Evolutionary conservation across 2,329 filamentous ascomycete genomes (phyloP).

Genomic region (Fusarium circinatum): DNA sequence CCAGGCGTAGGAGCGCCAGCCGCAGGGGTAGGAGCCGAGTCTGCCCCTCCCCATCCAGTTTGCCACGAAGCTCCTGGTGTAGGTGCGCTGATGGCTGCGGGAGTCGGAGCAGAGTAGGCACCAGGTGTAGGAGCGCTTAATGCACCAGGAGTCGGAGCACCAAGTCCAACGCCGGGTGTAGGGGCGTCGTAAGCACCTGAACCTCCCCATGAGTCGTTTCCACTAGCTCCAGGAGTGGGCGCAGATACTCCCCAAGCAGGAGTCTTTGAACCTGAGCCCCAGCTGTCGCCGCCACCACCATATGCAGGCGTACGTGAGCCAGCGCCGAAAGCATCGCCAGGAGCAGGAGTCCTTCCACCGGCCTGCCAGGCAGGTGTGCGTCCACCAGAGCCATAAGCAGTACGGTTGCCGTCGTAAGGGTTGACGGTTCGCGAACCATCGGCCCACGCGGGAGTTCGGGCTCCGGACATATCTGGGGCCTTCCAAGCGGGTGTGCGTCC

Average conservation of each 20-base stretch:
- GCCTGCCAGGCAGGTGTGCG: conserved; percentile 84
- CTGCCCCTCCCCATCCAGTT: conserved; percentile 66
- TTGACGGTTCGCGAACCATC: conserved; percentile 75
- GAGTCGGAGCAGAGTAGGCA: conserved; percentile 72
- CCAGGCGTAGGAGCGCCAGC: conserved; percentile 75
- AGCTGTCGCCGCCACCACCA: conserved; percentile 64
- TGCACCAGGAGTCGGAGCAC: conserved; percentile 70
- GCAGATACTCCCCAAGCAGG: conserved; percentile 75
- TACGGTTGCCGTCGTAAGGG: conserved; percentile 78
- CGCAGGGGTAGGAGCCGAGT: conserved; percentile 74
- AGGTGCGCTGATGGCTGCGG: conserved; percentile 71
- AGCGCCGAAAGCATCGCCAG: conserved; percentile 68
- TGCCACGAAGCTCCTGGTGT: conserved; percentile 75
- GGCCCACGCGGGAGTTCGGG: conserved; percentile 76
- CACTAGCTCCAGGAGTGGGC: conserved; percentile 67
- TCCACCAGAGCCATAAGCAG: conserved; percentile 78
- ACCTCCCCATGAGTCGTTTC: conserved; percentile 66
- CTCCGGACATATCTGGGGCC: conserved; percentile 61
- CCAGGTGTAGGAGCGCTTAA: conserved; percentile 78
- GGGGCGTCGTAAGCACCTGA: conserved; percentile 73
- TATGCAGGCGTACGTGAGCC: conserved; percentile 78
- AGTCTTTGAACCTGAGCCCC: conserved; percentile 78
- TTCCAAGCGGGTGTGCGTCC: conserved; percentile 73
- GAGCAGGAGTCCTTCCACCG: conserved; percentile 76
- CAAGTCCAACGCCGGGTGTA: conserved; percentile 69